Percentiles rank a stretch among this genome's conserved stretches.
Evolutionary conservation across 2,329 filamentous ascomycete species (phyloP).

Genomic region (Trichoderma semiorbis): DNA sequence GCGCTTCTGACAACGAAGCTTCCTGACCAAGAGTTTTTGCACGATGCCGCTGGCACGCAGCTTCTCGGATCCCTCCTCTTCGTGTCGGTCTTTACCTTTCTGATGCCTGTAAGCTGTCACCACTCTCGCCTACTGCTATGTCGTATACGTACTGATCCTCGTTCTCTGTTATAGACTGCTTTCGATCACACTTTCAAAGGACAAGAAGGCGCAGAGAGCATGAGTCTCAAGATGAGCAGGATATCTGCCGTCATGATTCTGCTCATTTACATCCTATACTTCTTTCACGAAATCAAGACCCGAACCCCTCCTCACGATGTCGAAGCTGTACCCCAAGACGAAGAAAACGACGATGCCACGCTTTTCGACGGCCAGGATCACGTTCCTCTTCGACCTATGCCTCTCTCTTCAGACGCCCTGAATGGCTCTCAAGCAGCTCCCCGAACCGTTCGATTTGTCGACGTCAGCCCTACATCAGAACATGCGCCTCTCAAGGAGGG

Average conservation of each 20-base stretch:
- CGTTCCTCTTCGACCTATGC: neutral
- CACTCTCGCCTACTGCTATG: neutral
- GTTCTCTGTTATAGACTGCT: slow-evolving; percentile 32
- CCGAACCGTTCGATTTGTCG: slow-evolving; percentile 32
- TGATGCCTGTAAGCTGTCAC: slow-evolving; percentile 33
- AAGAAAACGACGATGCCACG: neutral
- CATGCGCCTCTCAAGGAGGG: neutral
- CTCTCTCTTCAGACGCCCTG: neutral
- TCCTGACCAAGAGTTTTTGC: slow-evolving; percentile 60
- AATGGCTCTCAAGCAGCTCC: slow-evolving; percentile 9
- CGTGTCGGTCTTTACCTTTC: slow-evolving; percentile 38
- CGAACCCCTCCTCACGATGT: slow-evolving; percentile 27
- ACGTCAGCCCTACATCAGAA: slow-evolving; percentile 20
- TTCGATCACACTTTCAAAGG: slow-evolving; percentile 53
- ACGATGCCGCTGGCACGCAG: slow-evolving; percentile 33
- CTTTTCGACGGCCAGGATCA: neutral
- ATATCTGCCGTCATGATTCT: slow-evolving; percentile 74
- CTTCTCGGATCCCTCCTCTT: slow-evolving; percentile 36
- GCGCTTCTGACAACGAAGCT: slow-evolving; percentile 68
- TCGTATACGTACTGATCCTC: neutral
- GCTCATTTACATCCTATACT: slow-evolving; percentile 68
- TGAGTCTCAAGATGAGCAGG: slow-evolving; percentile 70
- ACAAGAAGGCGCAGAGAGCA: slow-evolving; percentile 50
- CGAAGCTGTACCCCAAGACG: neutral
- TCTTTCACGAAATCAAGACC: slow-evolving; percentile 72